Evolutionary conservation across 2,329 filamentous ascomycete species (phyloP), one percentile per base, ranked within the genome.

Genomic region (Xylariaceae sp.): DNA sequence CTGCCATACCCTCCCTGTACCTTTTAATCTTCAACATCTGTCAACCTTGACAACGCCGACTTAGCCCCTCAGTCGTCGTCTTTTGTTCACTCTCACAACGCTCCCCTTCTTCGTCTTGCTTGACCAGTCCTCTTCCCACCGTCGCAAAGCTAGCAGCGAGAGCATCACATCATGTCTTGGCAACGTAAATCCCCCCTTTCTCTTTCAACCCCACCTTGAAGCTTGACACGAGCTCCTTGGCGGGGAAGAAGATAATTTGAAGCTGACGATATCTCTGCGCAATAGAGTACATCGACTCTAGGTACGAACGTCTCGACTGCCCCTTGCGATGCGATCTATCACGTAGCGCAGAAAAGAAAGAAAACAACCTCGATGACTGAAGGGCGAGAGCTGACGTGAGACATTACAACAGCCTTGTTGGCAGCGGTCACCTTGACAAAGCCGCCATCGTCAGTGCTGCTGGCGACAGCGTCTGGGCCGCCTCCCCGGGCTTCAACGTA

Each of bases 361-460:
- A 11, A 18, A 15, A 15, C n/a, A n/a, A 27, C 11, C 15, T 15
- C 15, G 5, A 17, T 18, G 27, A 15, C n/a, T 14, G 41, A 12
- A 14, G 22, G 19, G 2, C 12, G 44, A 36, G 48, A 48, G 55
- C 32, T 44, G 22, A 50, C 40, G 15, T 12, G 11, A n/a, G 27
- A 15, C 31, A 18, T 43, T 46, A 47, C 42, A 31, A 61, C 66
- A 95, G 90, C 81, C 83, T 96, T 64, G 81, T 95, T 66, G 86
- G 79, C 74, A 85, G 80, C 63, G 85, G 85, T 65, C 85, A 91
- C 68, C 73, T 95, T 66, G 86, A 94, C 75, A 86, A 90, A 75
- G 90, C 81, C 63, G 87, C 88, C 67, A 90, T 96, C 69, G 83
- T 94, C 77, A 90, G 87, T 71, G 75, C 73, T 58, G 87, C 87